These are phyloP conservation scores for Botrytis squamosa DNA, from an alignment of 2,329 filamentous ascomycete genomes.

Conservation along the genomic window DNA sequence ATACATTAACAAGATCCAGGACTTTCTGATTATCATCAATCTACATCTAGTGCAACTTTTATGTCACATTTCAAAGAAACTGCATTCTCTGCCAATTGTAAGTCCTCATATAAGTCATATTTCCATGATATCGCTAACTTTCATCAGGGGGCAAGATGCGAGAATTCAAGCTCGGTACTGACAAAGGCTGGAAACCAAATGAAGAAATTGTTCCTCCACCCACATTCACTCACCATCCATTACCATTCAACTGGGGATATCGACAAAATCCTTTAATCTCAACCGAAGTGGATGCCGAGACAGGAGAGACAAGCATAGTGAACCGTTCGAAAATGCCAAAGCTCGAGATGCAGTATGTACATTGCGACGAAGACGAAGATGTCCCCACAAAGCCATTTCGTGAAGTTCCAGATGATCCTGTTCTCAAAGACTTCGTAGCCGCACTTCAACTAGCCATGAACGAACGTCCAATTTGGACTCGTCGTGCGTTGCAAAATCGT, in stretches of 20 bases:
- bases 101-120: conserved; percentile 25
- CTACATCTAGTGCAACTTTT: conserved; percentile 66
- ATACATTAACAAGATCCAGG: conserved; percentile 42
- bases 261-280: conserved; percentile 74
- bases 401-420: conserved; percentile 43
- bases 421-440: conserved; percentile 62
- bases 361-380: conserved; percentile 25
- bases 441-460: conserved; percentile 65
- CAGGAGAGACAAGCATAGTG: conserved; percentile 37
- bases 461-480: conserved; percentile 80
- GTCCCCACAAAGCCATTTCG: conserved; percentile 27
- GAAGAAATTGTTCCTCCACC: conserved; percentile 78
- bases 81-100: conserved; percentile 70
- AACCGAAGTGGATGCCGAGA: conserved; percentile 41
- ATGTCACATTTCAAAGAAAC: conserved; percentile 69
- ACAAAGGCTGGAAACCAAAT: conserved; percentile 56
- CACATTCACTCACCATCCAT: conserved; percentile 68
- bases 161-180: conserved; percentile 65
- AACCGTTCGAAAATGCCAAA: conserved; percentile 31
- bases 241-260: conserved; percentile 79
- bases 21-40: conserved; percentile 83
- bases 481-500: conserved; percentile 75
- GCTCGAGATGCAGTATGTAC: conserved; percentile 31
- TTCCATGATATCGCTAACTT: conserved; percentile 27
- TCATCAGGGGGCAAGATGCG: conserved; percentile 55